Evolutionary conservation across 2,329 filamentous ascomycete genomes (phyloP).

Genomic region (Calonectria pseudoturangicola): DNA sequence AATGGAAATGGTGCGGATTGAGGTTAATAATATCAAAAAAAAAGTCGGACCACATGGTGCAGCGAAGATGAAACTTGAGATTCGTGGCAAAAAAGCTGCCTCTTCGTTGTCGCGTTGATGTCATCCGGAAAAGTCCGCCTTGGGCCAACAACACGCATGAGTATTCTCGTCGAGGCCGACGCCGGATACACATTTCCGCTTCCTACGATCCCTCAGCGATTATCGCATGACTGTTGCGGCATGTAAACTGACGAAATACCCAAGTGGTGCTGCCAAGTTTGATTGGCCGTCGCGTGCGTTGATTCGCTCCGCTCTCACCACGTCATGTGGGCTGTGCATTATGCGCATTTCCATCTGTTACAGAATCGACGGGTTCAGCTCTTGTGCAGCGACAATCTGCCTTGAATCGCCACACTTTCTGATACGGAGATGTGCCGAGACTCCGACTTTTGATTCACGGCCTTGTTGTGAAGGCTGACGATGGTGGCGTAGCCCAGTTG

Average conservation of each 20-base stretch:
- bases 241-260: not conserved
- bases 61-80: not conserved
- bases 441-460: not conserved
- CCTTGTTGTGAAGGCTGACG: not conserved
- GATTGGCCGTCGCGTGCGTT: not conserved
- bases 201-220: not conserved
- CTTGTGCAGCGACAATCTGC: not conserved
- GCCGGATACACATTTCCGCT: slow-evolving; percentile 6
- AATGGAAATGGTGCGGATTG: not conserved
- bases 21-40: not conserved
- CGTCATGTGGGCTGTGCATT: slow-evolving; percentile 20
- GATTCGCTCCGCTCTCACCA: slow-evolving; percentile 11
- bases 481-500: slow-evolving; percentile 2
- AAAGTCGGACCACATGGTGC: not conserved
- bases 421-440: not conserved
- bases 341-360: slow-evolving; percentile 10
- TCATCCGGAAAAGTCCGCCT: not conserved
- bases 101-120: not conserved
- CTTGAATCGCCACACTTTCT: slow-evolving; percentile 2
- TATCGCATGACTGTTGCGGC: not conserved
- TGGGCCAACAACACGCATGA: not conserved
- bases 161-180: not conserved
- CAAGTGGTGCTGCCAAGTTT: not conserved
- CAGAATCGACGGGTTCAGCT: not conserved
- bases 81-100: not conserved